These are phyloP conservation scores for Penicillium sp. DNA, from an alignment of 2,329 filamentous ascomycete species.

Conservation along the genomic window DNA sequence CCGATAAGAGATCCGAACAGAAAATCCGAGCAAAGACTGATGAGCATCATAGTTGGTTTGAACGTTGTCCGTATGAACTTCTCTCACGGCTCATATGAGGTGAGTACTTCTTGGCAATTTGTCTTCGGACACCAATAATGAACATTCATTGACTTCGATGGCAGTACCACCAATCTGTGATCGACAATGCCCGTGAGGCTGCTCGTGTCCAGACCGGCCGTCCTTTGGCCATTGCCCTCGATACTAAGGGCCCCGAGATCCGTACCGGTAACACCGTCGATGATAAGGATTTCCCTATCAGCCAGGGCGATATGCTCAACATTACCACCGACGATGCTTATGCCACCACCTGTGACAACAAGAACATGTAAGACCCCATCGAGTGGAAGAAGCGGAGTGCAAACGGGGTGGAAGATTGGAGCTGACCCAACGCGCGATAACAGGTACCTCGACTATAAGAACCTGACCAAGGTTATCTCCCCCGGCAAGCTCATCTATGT, in stretches of 20 bases:
- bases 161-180: slow-evolving; percentile 95
- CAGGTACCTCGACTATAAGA: slow-evolving; percentile 98
- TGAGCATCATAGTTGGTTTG: slow-evolving; percentile 66
- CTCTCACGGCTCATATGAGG: slow-evolving; percentile 85
- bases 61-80: slow-evolving; percentile 99
- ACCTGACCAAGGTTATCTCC: slow-evolving; percentile 98
- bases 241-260: slow-evolving; percentile 83
- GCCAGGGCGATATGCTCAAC: slow-evolving; percentile 81
- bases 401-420: neutral
- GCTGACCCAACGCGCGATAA: slow-evolving; percentile 14
- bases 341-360: slow-evolving; percentile 75
- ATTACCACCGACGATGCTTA: slow-evolving; percentile 97
- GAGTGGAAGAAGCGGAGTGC: no score
- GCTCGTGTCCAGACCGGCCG: slow-evolving; percentile 76
- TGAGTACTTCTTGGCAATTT: slow-evolving; percentile 27
- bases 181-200: slow-evolving; percentile 89
- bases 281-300: slow-evolving; percentile 77
- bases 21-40: slow-evolving; percentile 16
- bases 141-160: slow-evolving; percentile 14
- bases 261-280: slow-evolving; percentile 73
- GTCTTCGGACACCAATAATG: neutral
- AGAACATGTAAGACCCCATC: slow-evolving; percentile 79
- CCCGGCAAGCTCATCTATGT: slow-evolving; percentile 94
- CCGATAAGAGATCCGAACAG: neutral
- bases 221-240: slow-evolving; percentile 91